phyloP scores from a whole-genome alignment of 768 basidiomycete genomes.

The Pleurotus sapidus region DNA sequence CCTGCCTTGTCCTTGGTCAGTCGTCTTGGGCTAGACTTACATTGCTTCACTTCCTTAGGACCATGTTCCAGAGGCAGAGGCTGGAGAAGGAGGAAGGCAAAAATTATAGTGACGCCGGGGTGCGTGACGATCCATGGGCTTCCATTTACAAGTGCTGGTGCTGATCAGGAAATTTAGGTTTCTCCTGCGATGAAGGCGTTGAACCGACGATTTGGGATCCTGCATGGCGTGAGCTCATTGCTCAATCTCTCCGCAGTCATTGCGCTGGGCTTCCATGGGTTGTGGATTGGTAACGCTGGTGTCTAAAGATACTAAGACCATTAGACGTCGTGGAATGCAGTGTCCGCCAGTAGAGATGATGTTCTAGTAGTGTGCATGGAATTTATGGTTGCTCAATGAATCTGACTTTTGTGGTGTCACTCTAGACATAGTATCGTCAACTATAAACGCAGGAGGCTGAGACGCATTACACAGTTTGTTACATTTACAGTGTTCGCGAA shows the following conservation, averaged over 20 bases:
- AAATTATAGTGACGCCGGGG: constrained; percentile 59
- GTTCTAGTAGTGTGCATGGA: neutral
- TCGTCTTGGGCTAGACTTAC: neutral
- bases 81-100: constrained; percentile 76
- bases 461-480: constrained; percentile 16
- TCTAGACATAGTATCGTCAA: too few species aligned
- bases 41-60: constrained; percentile 32
- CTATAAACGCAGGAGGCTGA: too few species aligned
- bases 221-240: constrained; percentile 70
- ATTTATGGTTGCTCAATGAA: too few species aligned
- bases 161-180: constrained; percentile 34
- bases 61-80: constrained; percentile 73
- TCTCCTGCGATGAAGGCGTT: constrained; percentile 68
- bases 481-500: constrained; percentile 16
- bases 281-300: constrained; percentile 64
- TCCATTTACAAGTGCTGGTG: neutral
- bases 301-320: constrained; percentile 32
- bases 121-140: constrained; percentile 29
- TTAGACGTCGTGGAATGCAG: too few species aligned
- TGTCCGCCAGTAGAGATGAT: too few species aligned
- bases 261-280: constrained; percentile 62
- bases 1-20: neutral
- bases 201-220: constrained; percentile 60
- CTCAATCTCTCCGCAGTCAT: constrained; percentile 62
- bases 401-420: too few species aligned